Percentiles rank a stretch among this genome's conserved stretches.
phyloP scores from a whole-genome alignment of 2,329 filamentous ascomycete species.

The Rachicladosporium sp. region DNA sequence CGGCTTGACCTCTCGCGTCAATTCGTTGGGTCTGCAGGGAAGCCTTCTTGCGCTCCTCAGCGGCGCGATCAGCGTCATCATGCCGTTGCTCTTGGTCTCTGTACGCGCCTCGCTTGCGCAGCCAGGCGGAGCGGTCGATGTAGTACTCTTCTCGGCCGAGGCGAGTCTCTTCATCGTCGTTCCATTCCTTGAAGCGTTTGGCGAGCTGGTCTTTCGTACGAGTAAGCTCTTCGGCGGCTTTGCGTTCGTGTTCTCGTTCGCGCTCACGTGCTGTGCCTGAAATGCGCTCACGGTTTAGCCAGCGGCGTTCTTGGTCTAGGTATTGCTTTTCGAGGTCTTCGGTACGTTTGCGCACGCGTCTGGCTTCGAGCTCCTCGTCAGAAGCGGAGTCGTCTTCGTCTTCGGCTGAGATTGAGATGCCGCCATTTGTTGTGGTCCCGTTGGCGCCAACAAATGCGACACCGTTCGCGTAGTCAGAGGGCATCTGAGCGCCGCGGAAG shows the following conservation, averaged over 20 bases:
- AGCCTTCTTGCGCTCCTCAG: slow-evolving; percentile 63
- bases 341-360: slow-evolving; percentile 57
- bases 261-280: slow-evolving; percentile 75
- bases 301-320: slow-evolving; percentile 74
- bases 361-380: slow-evolving; percentile 70
- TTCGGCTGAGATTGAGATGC: slow-evolving; percentile 48
- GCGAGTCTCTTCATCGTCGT: slow-evolving; percentile 74
- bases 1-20: slow-evolving; percentile 70
- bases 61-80: slow-evolving; percentile 71
- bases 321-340: slow-evolving; percentile 70
- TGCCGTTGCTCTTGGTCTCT: slow-evolving; percentile 60
- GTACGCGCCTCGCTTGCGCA: slow-evolving; percentile 63
- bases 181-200: slow-evolving; percentile 65
- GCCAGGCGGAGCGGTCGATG: slow-evolving; percentile 72
- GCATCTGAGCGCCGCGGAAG: slow-evolving; percentile 46
- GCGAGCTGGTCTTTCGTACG: slow-evolving; percentile 55
- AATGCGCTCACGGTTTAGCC: slow-evolving; percentile 78
- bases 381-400: slow-evolving; percentile 73
- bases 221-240: slow-evolving; percentile 55
- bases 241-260: slow-evolving; percentile 67
- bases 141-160: slow-evolving; percentile 82
- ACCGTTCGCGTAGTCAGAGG: slow-evolving; percentile 62
- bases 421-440: slow-evolving; percentile 37
- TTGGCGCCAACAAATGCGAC: slow-evolving; percentile 68
- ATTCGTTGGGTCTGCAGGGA: slow-evolving; percentile 55